phyloP scores from a whole-genome alignment of 2,329 filamentous ascomycete genomes.

The Fusarium robinianum region DNA sequence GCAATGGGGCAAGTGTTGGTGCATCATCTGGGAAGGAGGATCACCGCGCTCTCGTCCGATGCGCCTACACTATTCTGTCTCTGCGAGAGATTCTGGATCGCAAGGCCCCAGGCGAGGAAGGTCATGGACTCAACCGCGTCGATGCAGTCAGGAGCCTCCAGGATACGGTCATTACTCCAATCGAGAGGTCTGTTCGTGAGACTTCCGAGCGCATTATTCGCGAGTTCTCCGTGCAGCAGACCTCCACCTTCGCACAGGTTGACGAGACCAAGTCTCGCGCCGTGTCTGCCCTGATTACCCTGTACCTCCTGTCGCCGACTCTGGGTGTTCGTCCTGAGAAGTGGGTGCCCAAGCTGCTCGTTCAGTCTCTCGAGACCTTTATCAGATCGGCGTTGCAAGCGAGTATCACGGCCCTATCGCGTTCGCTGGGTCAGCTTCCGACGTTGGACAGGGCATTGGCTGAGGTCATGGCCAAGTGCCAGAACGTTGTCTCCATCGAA shows the following conservation, averaged over 20 bases:
- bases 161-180: slow-evolving; percentile 69
- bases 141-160: slow-evolving; percentile 73
- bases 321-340: slow-evolving; percentile 56
- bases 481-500: slow-evolving; percentile 89
- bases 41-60: slow-evolving; percentile 78
- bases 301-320: slow-evolving; percentile 81
- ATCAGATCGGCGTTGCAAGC: slow-evolving; percentile 80
- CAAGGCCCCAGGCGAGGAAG: slow-evolving; percentile 72
- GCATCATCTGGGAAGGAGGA: slow-evolving; percentile 63
- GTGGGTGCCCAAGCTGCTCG: slow-evolving; percentile 70
- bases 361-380: slow-evolving; percentile 79
- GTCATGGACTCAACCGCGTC: slow-evolving; percentile 74
- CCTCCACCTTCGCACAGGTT: slow-evolving; percentile 63
- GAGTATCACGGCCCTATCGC: slow-evolving; percentile 73
- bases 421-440: slow-evolving; percentile 79
- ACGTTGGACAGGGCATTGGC: slow-evolving; percentile 78
- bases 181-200: slow-evolving; percentile 74
- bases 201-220: slow-evolving; percentile 78
- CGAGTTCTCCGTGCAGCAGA: slow-evolving; percentile 73
- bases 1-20: slow-evolving; percentile 25
- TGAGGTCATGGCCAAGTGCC: slow-evolving; percentile 82
- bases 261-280: slow-evolving; percentile 78
- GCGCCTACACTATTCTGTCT: slow-evolving; percentile 76
- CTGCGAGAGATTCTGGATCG: slow-evolving; percentile 73
- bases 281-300: slow-evolving; percentile 71